These are phyloP conservation scores for Sequoia sempervirens DNA, from an alignment of 75 land plant species.

Conservation along the genomic window DNA sequence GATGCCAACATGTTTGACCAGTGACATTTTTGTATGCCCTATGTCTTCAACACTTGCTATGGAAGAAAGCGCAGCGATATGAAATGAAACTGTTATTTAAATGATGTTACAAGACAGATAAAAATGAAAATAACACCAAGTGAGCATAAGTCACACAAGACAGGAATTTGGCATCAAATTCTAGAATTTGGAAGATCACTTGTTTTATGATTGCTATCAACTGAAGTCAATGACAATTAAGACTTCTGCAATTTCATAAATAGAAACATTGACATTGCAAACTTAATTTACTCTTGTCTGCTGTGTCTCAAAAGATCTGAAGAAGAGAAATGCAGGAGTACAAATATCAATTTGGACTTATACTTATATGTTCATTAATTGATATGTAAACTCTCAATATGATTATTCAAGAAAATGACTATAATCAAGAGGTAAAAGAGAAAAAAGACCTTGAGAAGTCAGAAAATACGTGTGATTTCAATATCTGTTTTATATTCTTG, in stretches of 20 bases:
- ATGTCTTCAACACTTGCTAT: background rate
- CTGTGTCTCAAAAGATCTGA: background rate
- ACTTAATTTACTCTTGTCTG: background rate
- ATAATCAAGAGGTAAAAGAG: background rate
- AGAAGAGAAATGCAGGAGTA: background rate
- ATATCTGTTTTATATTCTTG: slow-evolving; percentile 85
- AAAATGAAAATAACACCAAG: background rate
- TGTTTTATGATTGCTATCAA: background rate
- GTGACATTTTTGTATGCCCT: background rate
- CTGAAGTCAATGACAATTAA: background rate
- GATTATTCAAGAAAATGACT: background rate
- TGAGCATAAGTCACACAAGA: background rate
- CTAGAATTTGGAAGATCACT: background rate
- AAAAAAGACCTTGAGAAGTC: slow-evolving; percentile 84
- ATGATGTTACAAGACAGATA: background rate
- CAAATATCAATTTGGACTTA: background rate
- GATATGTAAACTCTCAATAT: background rate
- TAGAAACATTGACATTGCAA: background rate
- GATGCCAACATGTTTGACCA: background rate
- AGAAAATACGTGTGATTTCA: slow-evolving; percentile 91
- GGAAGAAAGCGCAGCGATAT: background rate
- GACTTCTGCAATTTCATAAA: background rate
- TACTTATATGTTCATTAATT: background rate
- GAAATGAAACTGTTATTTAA: background rate
- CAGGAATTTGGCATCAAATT: background rate